phyloP scores from a whole-genome alignment of 2,329 filamentous ascomycete genomes.

The Alternaria dauci region DNA sequence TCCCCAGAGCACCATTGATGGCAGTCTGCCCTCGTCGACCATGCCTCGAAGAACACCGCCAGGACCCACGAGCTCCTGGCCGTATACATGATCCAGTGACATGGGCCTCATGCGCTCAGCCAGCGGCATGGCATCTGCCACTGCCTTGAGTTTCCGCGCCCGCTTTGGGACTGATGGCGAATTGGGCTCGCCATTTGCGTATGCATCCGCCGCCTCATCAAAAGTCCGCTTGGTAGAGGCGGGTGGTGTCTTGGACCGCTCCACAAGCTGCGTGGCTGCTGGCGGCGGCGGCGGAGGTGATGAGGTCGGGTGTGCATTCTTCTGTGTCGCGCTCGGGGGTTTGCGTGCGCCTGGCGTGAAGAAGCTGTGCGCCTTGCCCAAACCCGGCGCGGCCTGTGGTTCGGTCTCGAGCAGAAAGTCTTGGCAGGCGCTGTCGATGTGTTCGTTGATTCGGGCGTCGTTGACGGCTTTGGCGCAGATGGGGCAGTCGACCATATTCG shows the following conservation, averaged over 20 bases:
- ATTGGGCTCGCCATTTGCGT: slow-evolving; percentile 30
- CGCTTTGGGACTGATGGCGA: slow-evolving; percentile 61
- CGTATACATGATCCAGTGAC: slow-evolving; percentile 84
- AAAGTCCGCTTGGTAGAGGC: slow-evolving; percentile 37
- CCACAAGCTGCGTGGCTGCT: slow-evolving; percentile 19
- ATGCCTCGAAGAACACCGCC: slow-evolving; percentile 84
- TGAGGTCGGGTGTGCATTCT: slow-evolving; percentile 32
- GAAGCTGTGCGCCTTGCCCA: slow-evolving; percentile 57
- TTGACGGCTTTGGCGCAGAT: slow-evolving; percentile 80
- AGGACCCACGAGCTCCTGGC: slow-evolving; percentile 88
- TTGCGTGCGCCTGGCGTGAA: slow-evolving; percentile 63
- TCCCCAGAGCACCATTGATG: slow-evolving; percentile 96
- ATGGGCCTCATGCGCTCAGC: slow-evolving; percentile 93
- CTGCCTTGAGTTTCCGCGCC: slow-evolving; percentile 64
- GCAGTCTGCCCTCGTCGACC: slow-evolving; percentile 84
- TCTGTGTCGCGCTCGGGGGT: slow-evolving; percentile 29
- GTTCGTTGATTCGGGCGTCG: slow-evolving; percentile 80
- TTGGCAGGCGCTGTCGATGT: slow-evolving; percentile 85
- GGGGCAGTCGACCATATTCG: slow-evolving; percentile 74
- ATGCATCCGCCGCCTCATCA: slow-evolving; percentile 28
- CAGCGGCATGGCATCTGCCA: slow-evolving; percentile 78
- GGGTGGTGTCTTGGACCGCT: slow-evolving; percentile 39
- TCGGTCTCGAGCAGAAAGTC: slow-evolving; percentile 68
- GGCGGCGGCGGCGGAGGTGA: slow-evolving; percentile 29
- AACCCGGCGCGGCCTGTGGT: slow-evolving; percentile 33